Percentiles rank a stretch among this genome's conserved stretches.
These are phyloP conservation scores for Blastomyces gilchristii DNA, from an alignment of 2,329 filamentous ascomycete species.

Conservation along the genomic window DNA sequence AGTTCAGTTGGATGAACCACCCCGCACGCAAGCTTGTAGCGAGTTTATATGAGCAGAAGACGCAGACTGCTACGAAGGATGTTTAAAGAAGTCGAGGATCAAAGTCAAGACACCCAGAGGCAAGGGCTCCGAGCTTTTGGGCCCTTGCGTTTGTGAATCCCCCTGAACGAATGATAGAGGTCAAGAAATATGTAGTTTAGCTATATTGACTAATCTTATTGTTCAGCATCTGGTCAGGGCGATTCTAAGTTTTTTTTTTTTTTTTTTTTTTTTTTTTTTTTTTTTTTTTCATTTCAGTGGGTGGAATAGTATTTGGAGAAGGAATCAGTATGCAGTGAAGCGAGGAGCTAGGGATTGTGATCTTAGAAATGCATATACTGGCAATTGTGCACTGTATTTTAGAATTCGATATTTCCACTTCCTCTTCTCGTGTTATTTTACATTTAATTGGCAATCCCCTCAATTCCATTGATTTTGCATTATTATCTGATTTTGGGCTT, in stretches of 20 bases:
- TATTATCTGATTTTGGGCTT: not conserved
- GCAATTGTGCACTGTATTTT: not conserved
- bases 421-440: not conserved
- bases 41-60: not conserved
- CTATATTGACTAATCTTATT: not conserved
- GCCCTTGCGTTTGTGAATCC: not conserved
- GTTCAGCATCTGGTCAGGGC: not conserved
- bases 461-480: not conserved
- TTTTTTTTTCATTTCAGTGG: not conserved
- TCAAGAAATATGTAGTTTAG: not conserved
- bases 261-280: too few relatives aligned
- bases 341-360: not conserved
- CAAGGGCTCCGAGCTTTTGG: not conserved
- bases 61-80: not conserved
- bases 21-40: not conserved
- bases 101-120: not conserved
- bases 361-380: not conserved
- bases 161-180: not conserved
- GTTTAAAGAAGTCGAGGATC: not conserved
- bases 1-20: conserved; percentile 10
- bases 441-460: not conserved
- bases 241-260: too few relatives aligned
- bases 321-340: not conserved
- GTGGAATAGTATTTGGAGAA: not conserved
- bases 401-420: not conserved